Percentiles rank a stretch among this genome's conserved stretches.
Evolutionary conservation across 2,329 filamentous ascomycete genomes (phyloP).

Genomic region (Xylariaceae sp.): DNA sequence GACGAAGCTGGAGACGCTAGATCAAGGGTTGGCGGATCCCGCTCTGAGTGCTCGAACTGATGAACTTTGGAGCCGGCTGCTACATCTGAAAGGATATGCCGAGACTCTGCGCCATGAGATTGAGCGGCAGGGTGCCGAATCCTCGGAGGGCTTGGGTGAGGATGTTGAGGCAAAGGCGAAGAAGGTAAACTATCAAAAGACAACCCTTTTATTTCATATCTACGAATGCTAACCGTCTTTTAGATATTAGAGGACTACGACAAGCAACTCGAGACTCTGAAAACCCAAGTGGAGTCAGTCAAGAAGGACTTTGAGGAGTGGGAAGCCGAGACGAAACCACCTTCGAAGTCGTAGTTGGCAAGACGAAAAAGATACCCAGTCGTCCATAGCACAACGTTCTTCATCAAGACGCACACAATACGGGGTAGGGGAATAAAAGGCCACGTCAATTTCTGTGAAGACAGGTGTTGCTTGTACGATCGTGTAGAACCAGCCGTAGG

Average conservation of each 20-base stretch:
- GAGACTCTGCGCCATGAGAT: conserved; percentile 68
- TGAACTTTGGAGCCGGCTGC: conserved; percentile 79
- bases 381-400: background rate
- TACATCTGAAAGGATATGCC: conserved; percentile 66
- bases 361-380: background rate
- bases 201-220: background rate
- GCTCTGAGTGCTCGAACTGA: conserved; percentile 70
- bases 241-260: conserved; percentile 78
- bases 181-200: conserved; percentile 49
- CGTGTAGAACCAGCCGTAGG: conserved; percentile 5
- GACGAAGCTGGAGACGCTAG: conserved; percentile 62
- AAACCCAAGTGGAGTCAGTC: conserved; percentile 62
- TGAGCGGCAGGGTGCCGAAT: conserved; percentile 56
- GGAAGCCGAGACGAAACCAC: conserved; percentile 45
- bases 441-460: conserved; percentile 6
- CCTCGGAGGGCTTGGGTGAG: conserved; percentile 56
- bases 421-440: background rate
- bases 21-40: conserved; percentile 67
- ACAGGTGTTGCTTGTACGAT: conserved; percentile 5
- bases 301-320: conserved; percentile 52
- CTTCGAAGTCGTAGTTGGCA: conserved; percentile 26
- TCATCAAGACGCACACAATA: conserved; percentile 1
- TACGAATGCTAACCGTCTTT: conserved; percentile 17
- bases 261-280: conserved; percentile 70
- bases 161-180: conserved; percentile 67